Percentiles rank a stretch among this genome's conserved stretches.
phyloP scores from a whole-genome alignment of 805 yeast species.

The Debaryomyces prosopidis region DNA sequence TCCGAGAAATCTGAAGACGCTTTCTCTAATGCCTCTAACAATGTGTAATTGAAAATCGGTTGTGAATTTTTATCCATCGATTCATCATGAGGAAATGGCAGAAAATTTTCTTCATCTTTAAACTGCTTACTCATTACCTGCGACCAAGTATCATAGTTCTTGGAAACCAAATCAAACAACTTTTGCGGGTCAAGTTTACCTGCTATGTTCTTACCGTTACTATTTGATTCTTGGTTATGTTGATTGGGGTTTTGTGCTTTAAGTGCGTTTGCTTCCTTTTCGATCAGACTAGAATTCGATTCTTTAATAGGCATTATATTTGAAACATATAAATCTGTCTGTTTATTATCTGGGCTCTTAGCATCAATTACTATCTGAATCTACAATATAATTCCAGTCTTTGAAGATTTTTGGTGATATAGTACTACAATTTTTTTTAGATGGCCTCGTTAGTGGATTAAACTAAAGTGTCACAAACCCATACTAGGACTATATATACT shows the following conservation, averaged over 20 bases:
- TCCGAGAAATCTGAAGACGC: slow-evolving; percentile 19
- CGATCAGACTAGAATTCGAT: neutral
- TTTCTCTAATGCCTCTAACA: slow-evolving; percentile 31
- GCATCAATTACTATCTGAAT: neutral
- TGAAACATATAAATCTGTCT: slow-evolving; percentile 1
- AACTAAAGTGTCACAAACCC: neutral
- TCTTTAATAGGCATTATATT: slow-evolving; percentile 8
- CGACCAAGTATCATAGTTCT: slow-evolving; percentile 42
- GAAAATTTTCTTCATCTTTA: slow-evolving; percentile 23
- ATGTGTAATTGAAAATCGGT: slow-evolving; percentile 27
- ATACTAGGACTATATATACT: neutral
- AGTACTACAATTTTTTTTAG: neutral
- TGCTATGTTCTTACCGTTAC: neutral
- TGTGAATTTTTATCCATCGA: slow-evolving; percentile 7
- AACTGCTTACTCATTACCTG: slow-evolving; percentile 27
- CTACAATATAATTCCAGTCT: too few relatives aligned
- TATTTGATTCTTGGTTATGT: neutral
- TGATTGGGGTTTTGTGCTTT: neutral
- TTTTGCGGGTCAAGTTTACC: slow-evolving; percentile 21
- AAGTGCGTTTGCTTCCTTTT: neutral
- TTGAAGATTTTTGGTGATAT: too few relatives aligned
- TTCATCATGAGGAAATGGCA: slow-evolving; percentile 30
- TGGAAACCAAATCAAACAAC: slow-evolving; percentile 32
- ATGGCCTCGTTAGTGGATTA: neutral
- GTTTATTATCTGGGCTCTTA: neutral